phyloP scores from a whole-genome alignment of 129 eudicot genomes.

The Arctium minus region DNA sequence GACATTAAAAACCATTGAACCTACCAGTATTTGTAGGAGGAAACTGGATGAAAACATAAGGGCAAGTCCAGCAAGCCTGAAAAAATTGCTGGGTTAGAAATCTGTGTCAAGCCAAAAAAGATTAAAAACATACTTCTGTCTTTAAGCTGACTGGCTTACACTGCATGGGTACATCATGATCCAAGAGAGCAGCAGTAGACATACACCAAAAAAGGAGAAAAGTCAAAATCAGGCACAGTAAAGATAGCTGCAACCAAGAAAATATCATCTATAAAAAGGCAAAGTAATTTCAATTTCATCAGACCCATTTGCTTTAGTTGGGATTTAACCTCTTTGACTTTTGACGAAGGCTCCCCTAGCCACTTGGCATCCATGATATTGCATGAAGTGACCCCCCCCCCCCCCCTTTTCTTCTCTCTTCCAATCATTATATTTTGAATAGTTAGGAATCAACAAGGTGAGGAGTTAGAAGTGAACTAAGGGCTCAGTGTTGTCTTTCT shows the following conservation, averaged over 20 bases:
- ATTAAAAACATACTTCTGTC: not conserved
- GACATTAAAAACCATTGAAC: slow-evolving; percentile 6
- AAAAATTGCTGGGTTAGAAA: not conserved
- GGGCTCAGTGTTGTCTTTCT: not conserved
- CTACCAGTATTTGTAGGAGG: slow-evolving; percentile 80
- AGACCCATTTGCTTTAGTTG: not conserved
- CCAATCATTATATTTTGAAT: not conserved
- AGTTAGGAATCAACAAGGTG: not conserved
- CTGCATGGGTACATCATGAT: slow-evolving; percentile 27
- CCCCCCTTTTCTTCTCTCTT: not conserved
- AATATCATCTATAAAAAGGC: not conserved
- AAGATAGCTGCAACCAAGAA: not conserved
- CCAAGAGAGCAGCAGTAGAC: slow-evolving; percentile 23
- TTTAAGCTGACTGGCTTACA: slow-evolving; percentile 23
- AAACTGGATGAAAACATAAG: slow-evolving; percentile 93
- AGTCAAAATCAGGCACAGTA: slow-evolving; percentile 12
- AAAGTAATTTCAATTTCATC: not conserved
- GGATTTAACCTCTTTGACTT: not conserved
- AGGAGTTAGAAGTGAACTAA: not conserved
- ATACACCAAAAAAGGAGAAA: slow-evolving; percentile 21
- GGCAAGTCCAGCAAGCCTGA: slow-evolving; percentile 97
- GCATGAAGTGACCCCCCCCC: not conserved
- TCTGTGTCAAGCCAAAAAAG: not conserved
- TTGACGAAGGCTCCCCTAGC: not conserved
- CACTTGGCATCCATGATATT: not conserved